phyloP scores from a whole-genome alignment of 495 filamentous ascomycete species.

The Penicillium pancosmium region DNA sequence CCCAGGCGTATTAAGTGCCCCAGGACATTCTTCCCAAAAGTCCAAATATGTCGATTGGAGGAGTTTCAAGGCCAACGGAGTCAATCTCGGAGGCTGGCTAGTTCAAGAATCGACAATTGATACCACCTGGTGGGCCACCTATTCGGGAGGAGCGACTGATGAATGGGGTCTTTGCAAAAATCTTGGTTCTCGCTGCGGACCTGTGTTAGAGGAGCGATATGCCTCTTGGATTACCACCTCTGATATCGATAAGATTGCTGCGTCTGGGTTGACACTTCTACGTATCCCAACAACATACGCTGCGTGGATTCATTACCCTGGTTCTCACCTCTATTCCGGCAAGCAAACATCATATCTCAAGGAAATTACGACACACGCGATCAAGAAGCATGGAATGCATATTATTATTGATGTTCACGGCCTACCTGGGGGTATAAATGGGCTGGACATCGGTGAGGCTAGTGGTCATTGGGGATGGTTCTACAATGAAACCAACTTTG shows the following conservation, averaged over 20 bases:
- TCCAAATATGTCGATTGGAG: conserved; percentile 11
- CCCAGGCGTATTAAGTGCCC: neutral
- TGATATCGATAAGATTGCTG: conserved; percentile 33
- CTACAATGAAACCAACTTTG: conserved; percentile 29
- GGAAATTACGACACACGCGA: conserved; percentile 30
- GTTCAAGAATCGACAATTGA: conserved; percentile 39
- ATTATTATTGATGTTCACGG: conserved; percentile 33
- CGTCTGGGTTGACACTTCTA: conserved; percentile 25
- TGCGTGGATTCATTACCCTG: conserved; percentile 28
- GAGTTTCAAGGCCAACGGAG: conserved; percentile 14
- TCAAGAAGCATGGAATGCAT: conserved; percentile 31
- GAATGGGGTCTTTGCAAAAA: conserved; percentile 37
- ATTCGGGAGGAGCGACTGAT: conserved; percentile 26
- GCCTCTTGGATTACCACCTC: conserved; percentile 31
- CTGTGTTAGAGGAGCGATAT: conserved; percentile 34
- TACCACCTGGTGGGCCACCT: conserved; percentile 28
- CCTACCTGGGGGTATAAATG: conserved; percentile 31
- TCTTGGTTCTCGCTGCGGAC: conserved; percentile 25
- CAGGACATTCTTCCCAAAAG: neutral
- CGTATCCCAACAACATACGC: conserved; percentile 34
- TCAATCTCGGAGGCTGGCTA: conserved; percentile 40
- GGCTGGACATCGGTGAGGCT: conserved; percentile 29
- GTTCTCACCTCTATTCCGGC: conserved; percentile 34
- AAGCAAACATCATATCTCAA: conserved; percentile 28
- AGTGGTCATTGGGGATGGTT: conserved; percentile 30